phyloP scores from a whole-genome alignment of 1,284 basidiomycete species.

The Ustilago hordei region DNA sequence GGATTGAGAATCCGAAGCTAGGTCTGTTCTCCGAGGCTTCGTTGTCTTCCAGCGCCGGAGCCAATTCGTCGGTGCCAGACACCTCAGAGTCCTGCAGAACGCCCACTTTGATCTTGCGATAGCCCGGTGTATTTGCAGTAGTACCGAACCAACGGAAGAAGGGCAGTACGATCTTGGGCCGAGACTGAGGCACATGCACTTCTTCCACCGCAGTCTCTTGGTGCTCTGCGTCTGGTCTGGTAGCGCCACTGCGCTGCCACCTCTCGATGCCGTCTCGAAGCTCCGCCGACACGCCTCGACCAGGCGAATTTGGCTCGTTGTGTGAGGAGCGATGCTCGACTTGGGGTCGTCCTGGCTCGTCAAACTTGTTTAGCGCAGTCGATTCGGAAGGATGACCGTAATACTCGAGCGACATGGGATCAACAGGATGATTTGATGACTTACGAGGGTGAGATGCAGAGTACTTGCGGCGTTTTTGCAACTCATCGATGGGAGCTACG shows the following conservation, averaged over 20 bases:
- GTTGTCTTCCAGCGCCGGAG: slow-evolving; percentile 28
- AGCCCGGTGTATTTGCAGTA: slow-evolving; percentile 64
- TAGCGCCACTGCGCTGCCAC: slow-evolving; percentile 47
- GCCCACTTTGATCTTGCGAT: slow-evolving; percentile 62
- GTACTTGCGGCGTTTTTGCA: slow-evolving; percentile 25
- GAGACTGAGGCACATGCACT: slow-evolving; percentile 17
- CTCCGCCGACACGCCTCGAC: slow-evolving; percentile 35
- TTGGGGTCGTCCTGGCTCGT: slow-evolving; percentile 17
- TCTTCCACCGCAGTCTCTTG: slow-evolving; percentile 21
- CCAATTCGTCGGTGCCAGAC: slow-evolving; percentile 40
- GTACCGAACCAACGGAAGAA: slow-evolving; percentile 66
- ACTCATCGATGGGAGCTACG: slow-evolving; percentile 14
- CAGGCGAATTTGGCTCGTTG: slow-evolving; percentile 4
- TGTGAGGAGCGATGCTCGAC: slow-evolving; percentile 10
- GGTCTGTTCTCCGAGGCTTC: slow-evolving; percentile 10
- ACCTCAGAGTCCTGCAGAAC: slow-evolving; percentile 54
- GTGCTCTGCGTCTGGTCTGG: slow-evolving; percentile 21
- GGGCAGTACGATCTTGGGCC: slow-evolving; percentile 58
- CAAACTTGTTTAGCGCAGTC: slow-evolving; percentile 12
- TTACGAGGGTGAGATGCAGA: slow-evolving; percentile 16
- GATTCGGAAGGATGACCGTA: slow-evolving; percentile 46
- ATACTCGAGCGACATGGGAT: slow-evolving; percentile 52
- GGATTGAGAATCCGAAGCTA: slow-evolving; percentile 39
- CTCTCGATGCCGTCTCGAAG: slow-evolving; percentile 49
- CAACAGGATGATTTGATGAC: slow-evolving; percentile 22